These are phyloP conservation scores for Tephrocybe rancida DNA, from an alignment of 768 basidiomycete species.

Conservation along the genomic window DNA sequence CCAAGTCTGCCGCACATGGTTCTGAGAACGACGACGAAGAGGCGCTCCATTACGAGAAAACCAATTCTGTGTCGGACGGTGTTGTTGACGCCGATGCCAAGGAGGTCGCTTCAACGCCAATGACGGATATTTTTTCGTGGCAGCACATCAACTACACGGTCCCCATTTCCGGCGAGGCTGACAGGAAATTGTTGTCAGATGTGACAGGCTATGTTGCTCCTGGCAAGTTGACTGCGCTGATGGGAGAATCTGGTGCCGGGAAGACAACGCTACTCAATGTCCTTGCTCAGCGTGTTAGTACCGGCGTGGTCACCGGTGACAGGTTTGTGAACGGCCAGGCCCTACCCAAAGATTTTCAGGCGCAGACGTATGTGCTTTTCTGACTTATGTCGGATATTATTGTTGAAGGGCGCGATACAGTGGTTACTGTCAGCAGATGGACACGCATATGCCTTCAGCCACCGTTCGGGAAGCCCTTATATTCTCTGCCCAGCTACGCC, in stretches of 20 bases:
- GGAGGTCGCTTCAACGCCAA: slow-evolving; percentile 36
- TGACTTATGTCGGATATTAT: neutral
- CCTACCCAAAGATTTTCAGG: slow-evolving; percentile 44
- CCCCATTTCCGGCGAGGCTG: slow-evolving; percentile 42
- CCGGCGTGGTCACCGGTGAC: slow-evolving; percentile 39
- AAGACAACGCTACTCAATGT: slow-evolving; percentile 49
- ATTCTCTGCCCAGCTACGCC: slow-evolving; percentile 80
- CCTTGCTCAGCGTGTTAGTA: slow-evolving; percentile 36
- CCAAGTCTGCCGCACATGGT: slow-evolving; percentile 24
- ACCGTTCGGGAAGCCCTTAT: slow-evolving; percentile 83
- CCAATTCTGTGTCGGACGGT: neutral
- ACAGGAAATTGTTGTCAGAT: slow-evolving; percentile 60
- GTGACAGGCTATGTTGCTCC: slow-evolving; percentile 80
- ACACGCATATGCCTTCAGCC: slow-evolving; percentile 73
- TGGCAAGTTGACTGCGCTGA: slow-evolving; percentile 68
- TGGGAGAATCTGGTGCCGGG: slow-evolving; percentile 47
- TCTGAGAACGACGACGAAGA: slow-evolving; percentile 32
- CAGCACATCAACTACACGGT: slow-evolving; percentile 62
- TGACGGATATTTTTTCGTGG: slow-evolving; percentile 70
- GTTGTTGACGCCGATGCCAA: slow-evolving; percentile 21
- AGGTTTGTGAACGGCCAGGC: slow-evolving; percentile 42
- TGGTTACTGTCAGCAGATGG: slow-evolving; percentile 87
- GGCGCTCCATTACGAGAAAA: slow-evolving; percentile 37
- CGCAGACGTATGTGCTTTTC: slow-evolving; percentile 46
- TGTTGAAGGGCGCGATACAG: slow-evolving; percentile 1